Evolutionary conservation across 805 yeast genomes (phyloP).

Genomic region (Candida cerambycidarum): DNA sequence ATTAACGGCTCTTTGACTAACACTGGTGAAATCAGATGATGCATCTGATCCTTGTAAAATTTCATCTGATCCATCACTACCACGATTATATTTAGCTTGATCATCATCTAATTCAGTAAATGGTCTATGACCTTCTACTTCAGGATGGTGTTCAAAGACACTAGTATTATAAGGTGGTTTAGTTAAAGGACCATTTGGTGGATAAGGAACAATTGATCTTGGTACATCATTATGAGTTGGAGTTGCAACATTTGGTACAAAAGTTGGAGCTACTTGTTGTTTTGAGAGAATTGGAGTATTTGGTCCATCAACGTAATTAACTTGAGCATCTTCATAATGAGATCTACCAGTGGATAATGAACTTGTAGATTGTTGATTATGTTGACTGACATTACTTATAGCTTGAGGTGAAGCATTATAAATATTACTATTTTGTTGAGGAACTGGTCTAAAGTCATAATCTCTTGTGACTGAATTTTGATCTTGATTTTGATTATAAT

Average conservation of each 20-base stretch:
- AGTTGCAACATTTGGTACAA: constrained; percentile 26
- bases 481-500: constrained; percentile 13
- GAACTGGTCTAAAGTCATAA: constrained; percentile 23
- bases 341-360: constrained; percentile 13
- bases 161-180: constrained; percentile 20
- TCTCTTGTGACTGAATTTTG: constrained; percentile 25
- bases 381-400: constrained; percentile 33
- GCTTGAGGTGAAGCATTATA: constrained; percentile 33
- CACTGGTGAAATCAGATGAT: constrained; percentile 73
- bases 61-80: constrained; percentile 14
- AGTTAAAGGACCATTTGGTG: constrained; percentile 14
- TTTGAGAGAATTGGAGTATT: constrained; percentile 32
- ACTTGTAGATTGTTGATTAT: constrained; percentile 14
- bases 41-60: constrained; percentile 31
- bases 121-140: constrained; percentile 47
- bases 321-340: constrained; percentile 20
- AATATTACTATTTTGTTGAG: constrained; percentile 19
- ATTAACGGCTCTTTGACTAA: constrained; percentile 73
- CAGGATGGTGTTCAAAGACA: constrained; percentile 46
- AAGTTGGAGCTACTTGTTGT: constrained; percentile 32
- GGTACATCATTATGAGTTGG: constrained; percentile 25
- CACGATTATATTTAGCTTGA: constrained; percentile 8
- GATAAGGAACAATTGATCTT: constrained; percentile 20
- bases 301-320: constrained; percentile 31
- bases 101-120: constrained; percentile 40